phyloP scores from a whole-genome alignment of 2,329 filamentous ascomycete genomes.

The Colletotrichum liriopes region DNA sequence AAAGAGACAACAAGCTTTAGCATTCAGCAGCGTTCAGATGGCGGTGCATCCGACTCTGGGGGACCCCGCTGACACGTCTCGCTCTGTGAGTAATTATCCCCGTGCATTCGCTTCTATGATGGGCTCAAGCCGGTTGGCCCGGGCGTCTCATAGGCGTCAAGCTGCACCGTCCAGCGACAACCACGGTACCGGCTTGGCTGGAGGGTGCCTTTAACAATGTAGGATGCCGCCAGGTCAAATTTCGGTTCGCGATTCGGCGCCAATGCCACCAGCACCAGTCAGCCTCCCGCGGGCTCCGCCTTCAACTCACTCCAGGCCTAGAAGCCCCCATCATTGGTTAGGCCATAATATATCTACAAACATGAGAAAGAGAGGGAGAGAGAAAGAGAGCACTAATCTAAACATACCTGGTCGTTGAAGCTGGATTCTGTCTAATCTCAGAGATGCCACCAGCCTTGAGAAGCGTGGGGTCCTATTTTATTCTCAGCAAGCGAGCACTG shows the following conservation, averaged over 20 bases:
- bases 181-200: background rate
- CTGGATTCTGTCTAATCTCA: background rate
- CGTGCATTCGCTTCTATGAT: background rate
- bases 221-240: background rate
- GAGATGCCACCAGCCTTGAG: background rate
- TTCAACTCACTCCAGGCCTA: background rate
- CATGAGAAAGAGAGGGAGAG: background rate
- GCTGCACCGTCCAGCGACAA: background rate
- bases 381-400: background rate
- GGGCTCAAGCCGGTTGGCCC: background rate
- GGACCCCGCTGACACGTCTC: background rate
- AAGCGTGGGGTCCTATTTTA: no score
- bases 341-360: background rate
- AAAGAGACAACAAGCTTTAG: conserved; percentile 9
- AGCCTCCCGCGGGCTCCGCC: background rate
- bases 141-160: background rate
- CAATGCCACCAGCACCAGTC: background rate
- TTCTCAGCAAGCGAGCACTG: background rate
- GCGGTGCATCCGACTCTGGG: background rate
- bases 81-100: background rate
- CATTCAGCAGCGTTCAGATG: background rate
- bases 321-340: background rate
- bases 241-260: background rate
- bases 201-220: background rate
- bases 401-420: background rate